Percentiles rank a stretch among this genome's conserved stretches.
Evolutionary conservation across 345 rosid species (phyloP).

Genomic region (Carallia brachiata): DNA sequence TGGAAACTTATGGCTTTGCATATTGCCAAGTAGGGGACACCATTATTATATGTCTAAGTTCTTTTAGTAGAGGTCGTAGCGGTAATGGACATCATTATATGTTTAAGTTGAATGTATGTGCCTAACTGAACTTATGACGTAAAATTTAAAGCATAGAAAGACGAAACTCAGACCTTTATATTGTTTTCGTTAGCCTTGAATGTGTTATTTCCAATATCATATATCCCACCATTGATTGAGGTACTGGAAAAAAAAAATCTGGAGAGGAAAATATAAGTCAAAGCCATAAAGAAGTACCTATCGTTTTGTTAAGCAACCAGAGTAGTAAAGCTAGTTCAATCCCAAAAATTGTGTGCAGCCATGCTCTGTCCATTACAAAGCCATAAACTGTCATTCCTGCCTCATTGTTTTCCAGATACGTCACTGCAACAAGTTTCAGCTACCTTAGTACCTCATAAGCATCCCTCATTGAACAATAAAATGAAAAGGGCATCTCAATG

Average conservation of each 20-base stretch:
- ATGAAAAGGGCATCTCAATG: neutral
- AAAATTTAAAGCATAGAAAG: no score
- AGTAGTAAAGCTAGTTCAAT: constrained; percentile 75
- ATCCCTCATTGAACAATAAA: neutral
- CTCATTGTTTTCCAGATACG: constrained; percentile 72
- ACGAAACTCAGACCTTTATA: no score
- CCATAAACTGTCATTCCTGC: constrained; percentile 90
- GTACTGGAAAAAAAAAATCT: neutral
- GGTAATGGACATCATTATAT: no score
- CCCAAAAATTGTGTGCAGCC: constrained; percentile 79
- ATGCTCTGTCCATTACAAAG: constrained; percentile 77
- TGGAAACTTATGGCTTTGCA: no score
- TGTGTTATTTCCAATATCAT: no score
- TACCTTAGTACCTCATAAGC: neutral
- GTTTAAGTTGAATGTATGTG: no score
- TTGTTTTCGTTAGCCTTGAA: no score
- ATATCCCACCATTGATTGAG: no score
- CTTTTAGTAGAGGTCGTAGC: no score
- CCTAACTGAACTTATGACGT: no score
- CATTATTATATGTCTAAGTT: no score
- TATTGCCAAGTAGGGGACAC: no score
- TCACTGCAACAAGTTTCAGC: constrained; percentile 46
- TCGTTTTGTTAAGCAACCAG: constrained; percentile 89
- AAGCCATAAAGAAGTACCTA: constrained; percentile 38
- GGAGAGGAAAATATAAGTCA: constrained; percentile 1